Percentiles rank a stretch among this genome's conserved stretches.
Conservation (phyloP, 257 asterid genomes). For the Rubia yunnanensis region DNA sequence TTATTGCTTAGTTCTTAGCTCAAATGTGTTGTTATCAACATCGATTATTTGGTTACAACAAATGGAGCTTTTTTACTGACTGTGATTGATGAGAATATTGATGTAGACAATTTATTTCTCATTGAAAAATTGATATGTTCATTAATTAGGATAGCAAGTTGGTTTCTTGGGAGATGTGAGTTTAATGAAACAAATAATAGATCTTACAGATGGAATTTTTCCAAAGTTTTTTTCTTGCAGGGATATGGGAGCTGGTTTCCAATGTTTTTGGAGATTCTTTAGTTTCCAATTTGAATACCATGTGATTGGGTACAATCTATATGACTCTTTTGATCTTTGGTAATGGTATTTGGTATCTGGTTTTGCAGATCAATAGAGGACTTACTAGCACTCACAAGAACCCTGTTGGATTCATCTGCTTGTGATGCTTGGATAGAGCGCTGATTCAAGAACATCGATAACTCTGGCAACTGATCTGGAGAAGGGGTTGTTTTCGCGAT, state of each 20-base stretch:
- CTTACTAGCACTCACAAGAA: neutral
- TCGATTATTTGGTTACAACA: neutral
- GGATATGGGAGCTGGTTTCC: neutral
- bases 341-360: neutral
- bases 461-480: conserved; percentile 2
- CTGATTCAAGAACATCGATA: neutral
- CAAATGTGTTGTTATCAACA: conserved; percentile 5
- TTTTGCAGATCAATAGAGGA: conserved; percentile 5
- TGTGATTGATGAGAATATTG: neutral
- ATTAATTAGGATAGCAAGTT: neutral
- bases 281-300: neutral
- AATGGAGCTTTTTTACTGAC: neutral
- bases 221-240: neutral
- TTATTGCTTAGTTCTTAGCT: neutral
- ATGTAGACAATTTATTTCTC: neutral
- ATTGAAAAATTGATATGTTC: neutral
- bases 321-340: neutral
- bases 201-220: neutral
- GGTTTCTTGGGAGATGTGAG: neutral
- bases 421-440: neutral
- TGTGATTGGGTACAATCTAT: neutral
- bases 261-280: neutral
- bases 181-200: neutral
- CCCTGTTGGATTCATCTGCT: conserved; percentile 7
- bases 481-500: conserved; percentile 17